Evolutionary conservation across 2,329 filamentous ascomycete genomes (phyloP).

Genomic region (Ceratocystis variospora): DNA sequence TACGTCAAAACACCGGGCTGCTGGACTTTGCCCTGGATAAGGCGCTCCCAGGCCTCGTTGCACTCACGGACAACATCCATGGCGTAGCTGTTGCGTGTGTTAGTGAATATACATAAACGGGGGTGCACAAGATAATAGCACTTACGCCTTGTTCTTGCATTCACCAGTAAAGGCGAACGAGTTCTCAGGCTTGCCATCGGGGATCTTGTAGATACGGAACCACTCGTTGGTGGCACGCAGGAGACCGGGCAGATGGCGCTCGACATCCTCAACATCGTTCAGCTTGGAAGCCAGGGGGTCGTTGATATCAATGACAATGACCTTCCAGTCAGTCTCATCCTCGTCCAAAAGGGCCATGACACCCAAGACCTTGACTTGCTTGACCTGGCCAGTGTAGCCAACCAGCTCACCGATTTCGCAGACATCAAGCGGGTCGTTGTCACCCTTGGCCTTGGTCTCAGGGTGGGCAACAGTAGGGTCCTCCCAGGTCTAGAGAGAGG

Average conservation of each 20-base stretch:
- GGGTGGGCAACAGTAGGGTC: slow-evolving; percentile 92
- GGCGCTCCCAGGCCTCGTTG: slow-evolving; percentile 89
- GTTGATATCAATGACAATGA: slow-evolving; percentile 98
- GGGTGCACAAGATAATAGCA: slow-evolving; percentile 32
- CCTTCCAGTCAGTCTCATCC: slow-evolving; percentile 99
- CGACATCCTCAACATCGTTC: slow-evolving; percentile 97
- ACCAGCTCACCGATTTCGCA: slow-evolving; percentile 99
- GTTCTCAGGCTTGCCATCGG: slow-evolving; percentile 99
- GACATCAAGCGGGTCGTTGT: slow-evolving; percentile 98
- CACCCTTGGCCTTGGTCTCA: slow-evolving; percentile 98
- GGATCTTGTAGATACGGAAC: slow-evolving; percentile 99
- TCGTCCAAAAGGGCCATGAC: slow-evolving; percentile 99
- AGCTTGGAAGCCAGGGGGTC: slow-evolving; percentile 93
- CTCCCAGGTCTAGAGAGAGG: slow-evolving; percentile 71
- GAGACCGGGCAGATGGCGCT: slow-evolving; percentile 92
- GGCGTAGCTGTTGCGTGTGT: slow-evolving; percentile 51
- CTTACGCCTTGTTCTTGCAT: slow-evolving; percentile 91
- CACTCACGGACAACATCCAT: slow-evolving; percentile 93
- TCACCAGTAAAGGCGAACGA: slow-evolving; percentile 99
- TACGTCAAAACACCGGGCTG: slow-evolving; percentile 70
- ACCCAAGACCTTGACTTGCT: slow-evolving; percentile 99
- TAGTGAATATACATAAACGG: slow-evolving; percentile 9
- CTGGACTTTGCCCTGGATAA: slow-evolving; percentile 78
- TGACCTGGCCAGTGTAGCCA: slow-evolving; percentile 88
- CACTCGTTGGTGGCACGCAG: slow-evolving; percentile 98